Evolutionary conservation across 2,329 filamentous ascomycete genomes (phyloP), one percentile per base, ranked within the genome.

Genomic region (Xylaria sp.): DNA sequence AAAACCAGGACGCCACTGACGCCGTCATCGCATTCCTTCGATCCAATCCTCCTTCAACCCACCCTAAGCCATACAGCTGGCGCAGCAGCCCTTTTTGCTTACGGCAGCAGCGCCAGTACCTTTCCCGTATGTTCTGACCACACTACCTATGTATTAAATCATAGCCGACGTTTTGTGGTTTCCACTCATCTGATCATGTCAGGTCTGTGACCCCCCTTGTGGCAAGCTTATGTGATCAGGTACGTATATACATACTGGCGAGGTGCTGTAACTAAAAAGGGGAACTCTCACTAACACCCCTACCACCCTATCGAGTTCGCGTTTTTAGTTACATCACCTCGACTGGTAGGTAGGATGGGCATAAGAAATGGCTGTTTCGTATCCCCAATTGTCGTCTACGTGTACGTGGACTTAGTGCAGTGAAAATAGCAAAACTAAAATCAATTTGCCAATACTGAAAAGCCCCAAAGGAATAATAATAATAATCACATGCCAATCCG

Each of bases 221-320:
- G 63, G 63, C 58, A 58, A 59, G 57, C 59, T 69, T 69, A 69
- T 69, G 58, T 69, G 62, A 69, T 59, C 28, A n/a, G 46, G 44
- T 4, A 58, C 44, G 52, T 64, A 63, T 31, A 10, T 37, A 37
- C 10, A 37, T 37, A n/a, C n/a, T n/a, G n/a, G 46, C 23, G 23
- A 25, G 23, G 23, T 25, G 23, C 23, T 25, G 23, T 25, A 25
- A 25, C 23, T 25, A 25, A 25, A 25, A 25, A 25, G 23, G 3
- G 1, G 23, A 25, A 25, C 23, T 25, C 23, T 25, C 23, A 25
- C 23, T 25, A 25, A 25, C 23, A 25, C 23, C 23, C 23, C 23
- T 25, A 25, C 23, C 23, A 25, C 23, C 23, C 23, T 25, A 25
- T 25, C 23, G 23, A 25, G 23, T 25, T 25, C 23, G 23, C 23